Percentiles rank a stretch among this genome's conserved stretches.
phyloP scores from a whole-genome alignment of 1,284 basidiomycete genomes.

The Leccinum subrobustum region DNA sequence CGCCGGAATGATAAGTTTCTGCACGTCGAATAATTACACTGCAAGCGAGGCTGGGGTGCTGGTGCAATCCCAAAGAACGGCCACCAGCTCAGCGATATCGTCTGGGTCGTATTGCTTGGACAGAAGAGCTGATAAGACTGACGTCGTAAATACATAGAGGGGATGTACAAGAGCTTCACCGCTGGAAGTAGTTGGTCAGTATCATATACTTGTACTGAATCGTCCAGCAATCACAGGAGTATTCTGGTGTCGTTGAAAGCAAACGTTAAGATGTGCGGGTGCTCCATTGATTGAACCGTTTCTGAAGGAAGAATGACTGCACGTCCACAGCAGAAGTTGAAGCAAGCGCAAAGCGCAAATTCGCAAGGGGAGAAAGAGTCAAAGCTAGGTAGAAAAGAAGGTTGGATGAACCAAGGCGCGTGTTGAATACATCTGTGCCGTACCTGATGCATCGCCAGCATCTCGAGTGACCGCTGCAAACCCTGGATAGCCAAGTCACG shows the following conservation, averaged over 20 bases:
- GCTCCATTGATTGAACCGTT: slow-evolving; percentile 45
- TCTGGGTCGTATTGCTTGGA: slow-evolving; percentile 61
- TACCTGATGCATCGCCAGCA: slow-evolving; percentile 37
- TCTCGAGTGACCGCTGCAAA: slow-evolving; percentile 57
- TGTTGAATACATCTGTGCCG: slow-evolving; percentile 19
- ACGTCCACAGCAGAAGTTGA: slow-evolving; percentile 38
- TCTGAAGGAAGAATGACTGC: slow-evolving; percentile 47
- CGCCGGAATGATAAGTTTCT: slow-evolving; percentile 51
- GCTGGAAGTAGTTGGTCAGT: slow-evolving; percentile 43
- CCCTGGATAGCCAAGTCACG: slow-evolving; percentile 14
- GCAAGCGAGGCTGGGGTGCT: slow-evolving; percentile 32
- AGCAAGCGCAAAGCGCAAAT: slow-evolving; percentile 52
- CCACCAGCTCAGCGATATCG: slow-evolving; percentile 57
- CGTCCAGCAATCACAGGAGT: slow-evolving; percentile 56
- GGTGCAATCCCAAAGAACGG: slow-evolving; percentile 51
- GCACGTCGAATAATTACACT: slow-evolving; percentile 60
- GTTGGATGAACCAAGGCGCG: background rate
- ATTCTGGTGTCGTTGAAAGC: slow-evolving; percentile 58
- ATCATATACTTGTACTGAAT: slow-evolving; percentile 59
- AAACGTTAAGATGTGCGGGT: slow-evolving; percentile 52
- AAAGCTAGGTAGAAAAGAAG: slow-evolving; percentile 41
- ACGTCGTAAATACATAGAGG: slow-evolving; percentile 46
- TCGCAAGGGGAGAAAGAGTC: slow-evolving; percentile 53
- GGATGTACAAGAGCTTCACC: slow-evolving; percentile 45
- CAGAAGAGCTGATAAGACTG: slow-evolving; percentile 41